Conservation (phyloP, 768 basidiomycete genomes). For the Sporobolomyces phaffii region DNA sequence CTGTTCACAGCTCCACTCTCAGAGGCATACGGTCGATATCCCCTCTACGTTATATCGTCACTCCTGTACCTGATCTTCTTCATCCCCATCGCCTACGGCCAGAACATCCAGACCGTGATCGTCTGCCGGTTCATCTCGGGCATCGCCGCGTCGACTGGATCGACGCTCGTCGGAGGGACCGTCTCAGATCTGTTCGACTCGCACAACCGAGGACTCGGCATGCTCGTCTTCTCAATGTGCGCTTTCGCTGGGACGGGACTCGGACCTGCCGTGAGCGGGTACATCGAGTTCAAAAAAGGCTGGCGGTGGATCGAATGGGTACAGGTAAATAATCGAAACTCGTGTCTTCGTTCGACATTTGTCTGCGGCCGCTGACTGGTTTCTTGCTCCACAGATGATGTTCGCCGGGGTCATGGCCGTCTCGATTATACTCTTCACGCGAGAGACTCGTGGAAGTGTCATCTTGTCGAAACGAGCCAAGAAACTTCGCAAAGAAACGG, state of each 20-base stretch:
- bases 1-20: slow-evolving; percentile 40
- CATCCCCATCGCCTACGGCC: slow-evolving; percentile 40
- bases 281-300: slow-evolving; percentile 46
- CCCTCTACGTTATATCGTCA: slow-evolving; percentile 43
- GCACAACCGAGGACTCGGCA: slow-evolving; percentile 40
- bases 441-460: slow-evolving; percentile 67
- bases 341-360: too few species aligned
- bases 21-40: slow-evolving; percentile 42
- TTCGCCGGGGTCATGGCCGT: slow-evolving; percentile 55
- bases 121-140: slow-evolving; percentile 45
- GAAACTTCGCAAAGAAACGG: slow-evolving; percentile 60
- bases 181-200: slow-evolving; percentile 47
- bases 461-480: slow-evolving; percentile 63
- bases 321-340: too few species aligned
- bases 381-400: slow-evolving; percentile 47
- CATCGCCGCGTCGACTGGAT: slow-evolving; percentile 43
- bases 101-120: slow-evolving; percentile 46
- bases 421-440: slow-evolving; percentile 56
- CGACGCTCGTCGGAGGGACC: slow-evolving; percentile 48
- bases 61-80: slow-evolving; percentile 39
- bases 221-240: slow-evolving; percentile 58
- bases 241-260: slow-evolving; percentile 61
- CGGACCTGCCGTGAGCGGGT: slow-evolving; percentile 62
- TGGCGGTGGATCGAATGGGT: slow-evolving; percentile 67
- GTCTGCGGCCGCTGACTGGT: too few species aligned